Conservation (phyloP, 768 basidiomycete genomes). For the Lentinula raphanica region DNA sequence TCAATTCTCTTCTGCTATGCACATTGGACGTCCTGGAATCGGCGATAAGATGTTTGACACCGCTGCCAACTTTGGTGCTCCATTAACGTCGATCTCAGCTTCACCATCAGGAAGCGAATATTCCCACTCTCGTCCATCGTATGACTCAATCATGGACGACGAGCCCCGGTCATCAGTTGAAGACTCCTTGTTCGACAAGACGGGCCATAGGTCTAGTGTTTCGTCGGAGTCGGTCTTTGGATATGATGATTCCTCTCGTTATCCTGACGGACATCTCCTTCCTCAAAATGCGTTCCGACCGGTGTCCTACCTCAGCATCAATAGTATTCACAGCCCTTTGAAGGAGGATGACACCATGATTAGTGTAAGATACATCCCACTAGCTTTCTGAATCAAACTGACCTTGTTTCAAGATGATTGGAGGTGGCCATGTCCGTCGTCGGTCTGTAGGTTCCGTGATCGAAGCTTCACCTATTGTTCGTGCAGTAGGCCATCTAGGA, state of each 20-base stretch:
- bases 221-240: conserved; percentile 64
- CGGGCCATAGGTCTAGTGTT: conserved; percentile 42
- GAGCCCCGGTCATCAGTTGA: conserved; percentile 35
- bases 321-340: conserved; percentile 42
- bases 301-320: conserved; percentile 55
- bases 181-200: conserved; percentile 64
- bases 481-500: conserved; percentile 33
- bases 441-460: conserved; percentile 61
- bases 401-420: conserved; percentile 55
- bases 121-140: background rate
- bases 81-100: conserved; percentile 58
- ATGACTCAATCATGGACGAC: conserved; percentile 54
- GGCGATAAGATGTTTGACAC: conserved; percentile 88
- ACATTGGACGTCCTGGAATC: conserved; percentile 65
- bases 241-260: conserved; percentile 34
- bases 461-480: conserved; percentile 65
- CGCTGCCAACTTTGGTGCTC: conserved; percentile 39
- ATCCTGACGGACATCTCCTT: conserved; percentile 30
- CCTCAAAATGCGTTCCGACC: conserved; percentile 55
- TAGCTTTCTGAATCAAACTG: background rate
- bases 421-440: conserved; percentile 70
- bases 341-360: conserved; percentile 83
- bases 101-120: conserved; percentile 49
- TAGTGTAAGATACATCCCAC: conserved; percentile 39
- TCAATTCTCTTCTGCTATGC: conserved; percentile 51